A percentile compares a stretch with the other conserved stretches of the same genome.
Evolutionary conservation across 2,329 filamentous ascomycete species (phyloP).

Genomic region (Stagonosporopsis chrysanthemi): DNA sequence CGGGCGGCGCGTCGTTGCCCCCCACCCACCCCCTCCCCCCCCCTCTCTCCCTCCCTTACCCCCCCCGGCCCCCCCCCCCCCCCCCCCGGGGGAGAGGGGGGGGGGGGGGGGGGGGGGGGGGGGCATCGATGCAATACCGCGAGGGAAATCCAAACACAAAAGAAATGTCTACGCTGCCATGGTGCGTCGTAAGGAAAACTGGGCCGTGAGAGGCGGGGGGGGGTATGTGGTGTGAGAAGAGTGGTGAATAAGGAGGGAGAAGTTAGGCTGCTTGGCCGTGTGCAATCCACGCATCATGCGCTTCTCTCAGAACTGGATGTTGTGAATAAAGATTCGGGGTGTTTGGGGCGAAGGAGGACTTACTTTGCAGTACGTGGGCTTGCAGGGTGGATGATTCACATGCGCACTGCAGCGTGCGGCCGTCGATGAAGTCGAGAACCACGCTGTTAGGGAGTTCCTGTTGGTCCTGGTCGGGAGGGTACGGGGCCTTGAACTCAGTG

Average conservation of each 20-base stretch:
- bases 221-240: constrained; percentile 13
- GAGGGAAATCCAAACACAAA: constrained; percentile 11
- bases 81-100: no score
- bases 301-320: constrained; percentile 44
- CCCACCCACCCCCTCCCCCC: no score
- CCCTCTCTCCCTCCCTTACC: no score
- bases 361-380: constrained; percentile 48
- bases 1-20: no score
- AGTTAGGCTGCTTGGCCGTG: constrained; percentile 37
- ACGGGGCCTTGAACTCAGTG: constrained; percentile 80
- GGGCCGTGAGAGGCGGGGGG: constrained; percentile 12
- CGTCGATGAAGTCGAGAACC: constrained; percentile 68
- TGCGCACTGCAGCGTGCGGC: constrained; percentile 68
- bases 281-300: constrained; percentile 48
- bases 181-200: constrained; percentile 20
- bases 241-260: neutral
- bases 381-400: constrained; percentile 48
- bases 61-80: no score
- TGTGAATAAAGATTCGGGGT: constrained; percentile 21
- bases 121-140: constrained; percentile 16
- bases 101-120: no score
- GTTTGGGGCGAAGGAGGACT: constrained; percentile 13
- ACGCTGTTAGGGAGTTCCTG: constrained; percentile 92
- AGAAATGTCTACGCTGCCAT: constrained; percentile 19
- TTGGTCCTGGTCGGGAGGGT: constrained; percentile 85